Base-by-base conservation (phyloP, 108 stramenopile species). In the Stephanodiscus triporus region DNA sequence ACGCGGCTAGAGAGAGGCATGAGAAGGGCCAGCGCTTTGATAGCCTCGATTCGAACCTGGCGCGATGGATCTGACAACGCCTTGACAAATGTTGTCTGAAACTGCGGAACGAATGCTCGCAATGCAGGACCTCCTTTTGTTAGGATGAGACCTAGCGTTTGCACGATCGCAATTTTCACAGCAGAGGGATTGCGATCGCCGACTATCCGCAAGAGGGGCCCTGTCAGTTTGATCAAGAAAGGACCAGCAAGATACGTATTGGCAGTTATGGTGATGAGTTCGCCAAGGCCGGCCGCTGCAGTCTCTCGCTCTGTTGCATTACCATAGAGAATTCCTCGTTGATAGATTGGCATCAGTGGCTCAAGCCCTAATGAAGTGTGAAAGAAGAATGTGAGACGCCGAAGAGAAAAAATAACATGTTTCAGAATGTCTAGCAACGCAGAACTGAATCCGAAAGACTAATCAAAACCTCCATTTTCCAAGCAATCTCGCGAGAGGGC, bases 31-130 rank as follows among this genome's bases (percentile, higher is more conserved):
- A 98, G 84, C 40, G 97, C 96, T 14, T 59, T 60, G 51, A 90
- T 91, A 17, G 93, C 97, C 56, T 88, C 91, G 9, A 86, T 57
- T 38, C 97, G 87, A n/a, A 97, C 96, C 63, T 87, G 85, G n/a
- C 93, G 88, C 7, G 86, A 89, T 16, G 92, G 91, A 82, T 98
- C 98, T 34, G 93, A 91, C 9, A 99, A 85, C n/a, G 97, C 93
- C 77, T 99, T 99, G 22, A 98, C 92, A 70, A 99, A 98, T 7
- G 99, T 99, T 14, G 99, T 99, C 67, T 99, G 99, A 49, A 99
- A 97, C 75, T 99, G 99, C 13, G 99, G 99, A 23, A 97, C 97
- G 63, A 99, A 98, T 8, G 98, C 97, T 73, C 97, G 91, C 22
- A 99, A 81, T 24, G 93, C 89, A 8, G 89, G 84, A 43, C 97